Evolutionary conservation across 2,329 filamentous ascomycete species (phyloP).

Genomic region (Colletotrichum abscissum): DNA sequence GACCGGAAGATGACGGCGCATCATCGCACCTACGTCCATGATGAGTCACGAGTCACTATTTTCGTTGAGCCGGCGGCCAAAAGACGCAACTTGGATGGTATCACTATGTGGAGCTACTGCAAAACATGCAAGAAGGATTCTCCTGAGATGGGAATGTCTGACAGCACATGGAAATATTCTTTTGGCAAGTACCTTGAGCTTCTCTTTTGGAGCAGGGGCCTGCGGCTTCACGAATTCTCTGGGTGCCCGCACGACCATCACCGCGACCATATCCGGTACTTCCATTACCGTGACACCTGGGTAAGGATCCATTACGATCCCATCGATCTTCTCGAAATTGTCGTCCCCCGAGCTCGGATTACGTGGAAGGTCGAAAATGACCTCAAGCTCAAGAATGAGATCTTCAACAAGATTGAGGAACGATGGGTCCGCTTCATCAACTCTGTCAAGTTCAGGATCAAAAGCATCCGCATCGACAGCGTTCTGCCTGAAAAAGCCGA

Average conservation of each 20-base stretch:
- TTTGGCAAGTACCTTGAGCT: conserved; percentile 99
- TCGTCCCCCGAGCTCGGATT: conserved; percentile 88
- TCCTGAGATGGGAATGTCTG: conserved; percentile 89
- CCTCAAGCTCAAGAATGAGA: conserved; percentile 89
- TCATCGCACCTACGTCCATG: conserved; percentile 96
- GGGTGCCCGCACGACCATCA: conserved; percentile 91
- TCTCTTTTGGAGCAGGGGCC: conserved; percentile 91
- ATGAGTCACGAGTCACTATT: conserved; percentile 91
- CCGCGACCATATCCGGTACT: conserved; percentile 91
- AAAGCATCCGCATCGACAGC: conserved; percentile 90
- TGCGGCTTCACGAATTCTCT: conserved; percentile 78
- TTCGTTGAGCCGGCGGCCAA: conserved; percentile 75
- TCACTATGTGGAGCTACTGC: conserved; percentile 98
- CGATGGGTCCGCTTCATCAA: conserved; percentile 87
- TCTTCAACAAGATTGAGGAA: conserved; percentile 84
- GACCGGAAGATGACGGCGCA: conserved; percentile 91
- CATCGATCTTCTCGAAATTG: conserved; percentile 92
- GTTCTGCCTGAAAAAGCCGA: conserved; percentile 89
- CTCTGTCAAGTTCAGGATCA: conserved; percentile 85
- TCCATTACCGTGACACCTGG: conserved; percentile 86
- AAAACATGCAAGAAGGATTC: conserved; percentile 93
- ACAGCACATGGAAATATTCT: conserved; percentile 96
- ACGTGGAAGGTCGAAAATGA: conserved; percentile 99
- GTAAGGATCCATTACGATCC: conserved; percentile 92
- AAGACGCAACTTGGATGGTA: conserved; percentile 67